phyloP scores from a whole-genome alignment of 2,329 filamentous ascomycete genomes.

The Cadophora gregata region DNA sequence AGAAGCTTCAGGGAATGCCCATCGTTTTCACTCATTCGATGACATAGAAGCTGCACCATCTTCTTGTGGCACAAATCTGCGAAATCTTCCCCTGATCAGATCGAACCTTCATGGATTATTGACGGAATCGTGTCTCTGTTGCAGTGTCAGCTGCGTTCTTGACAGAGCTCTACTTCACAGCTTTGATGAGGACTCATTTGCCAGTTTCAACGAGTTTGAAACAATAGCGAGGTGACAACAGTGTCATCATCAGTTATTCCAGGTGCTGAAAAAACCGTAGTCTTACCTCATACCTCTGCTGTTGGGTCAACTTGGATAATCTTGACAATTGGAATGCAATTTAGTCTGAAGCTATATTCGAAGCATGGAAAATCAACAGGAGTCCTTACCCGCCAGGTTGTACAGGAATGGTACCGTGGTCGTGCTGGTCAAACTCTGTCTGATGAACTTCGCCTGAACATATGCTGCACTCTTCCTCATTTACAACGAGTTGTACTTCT shows the following conservation, averaged over 20 bases:
- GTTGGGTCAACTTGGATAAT: constrained; percentile 62
- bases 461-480: constrained; percentile 64
- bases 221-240: constrained; percentile 54
- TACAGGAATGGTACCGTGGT: constrained; percentile 61
- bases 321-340: constrained; percentile 62
- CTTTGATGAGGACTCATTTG: constrained; percentile 44
- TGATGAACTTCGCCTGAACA: constrained; percentile 53
- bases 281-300: constrained; percentile 59
- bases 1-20: constrained; percentile 63
- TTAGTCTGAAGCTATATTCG: constrained; percentile 59
- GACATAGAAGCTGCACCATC: constrained; percentile 59
- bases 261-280: constrained; percentile 53
- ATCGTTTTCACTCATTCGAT: constrained; percentile 66
- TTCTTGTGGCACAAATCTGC: constrained; percentile 51
- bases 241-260: constrained; percentile 58
- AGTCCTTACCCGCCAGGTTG: constrained; percentile 64
- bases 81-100: constrained; percentile 56
- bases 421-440: constrained; percentile 52
- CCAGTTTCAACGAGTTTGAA: constrained; percentile 50
- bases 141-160: constrained; percentile 55
- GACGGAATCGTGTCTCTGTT: constrained; percentile 50
- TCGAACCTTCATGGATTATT: constrained; percentile 57
- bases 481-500: constrained; percentile 56
- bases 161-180: constrained; percentile 45
- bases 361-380: constrained; percentile 58